These are phyloP conservation scores for Waltergamsia citrina DNA, from an alignment of 2,329 filamentous ascomycete genomes.

Conservation along the genomic window DNA sequence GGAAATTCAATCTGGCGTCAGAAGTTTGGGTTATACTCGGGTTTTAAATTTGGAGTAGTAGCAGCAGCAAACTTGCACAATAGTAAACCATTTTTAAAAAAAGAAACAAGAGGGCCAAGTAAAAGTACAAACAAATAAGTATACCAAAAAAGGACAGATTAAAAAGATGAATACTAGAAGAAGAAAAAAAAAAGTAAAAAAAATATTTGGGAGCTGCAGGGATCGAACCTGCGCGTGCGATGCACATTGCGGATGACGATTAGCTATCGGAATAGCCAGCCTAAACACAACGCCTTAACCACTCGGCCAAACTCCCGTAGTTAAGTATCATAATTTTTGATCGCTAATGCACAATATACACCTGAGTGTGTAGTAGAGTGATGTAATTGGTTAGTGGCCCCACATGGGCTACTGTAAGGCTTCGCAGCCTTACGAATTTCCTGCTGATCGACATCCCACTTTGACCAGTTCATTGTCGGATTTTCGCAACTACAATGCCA, in stretches of 20 bases:
- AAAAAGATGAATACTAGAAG: background rate
- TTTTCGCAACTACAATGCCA: too few relatives aligned
- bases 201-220: slow-evolving; percentile 30
- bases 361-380: background rate
- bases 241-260: slow-evolving; percentile 27
- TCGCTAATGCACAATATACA: slow-evolving; percentile 3
- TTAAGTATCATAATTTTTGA: too few relatives aligned
- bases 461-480: too few relatives aligned
- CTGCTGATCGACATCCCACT: too few relatives aligned
- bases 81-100: background rate
- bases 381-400: background rate
- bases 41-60: too few relatives aligned
- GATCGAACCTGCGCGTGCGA: slow-evolving; percentile 41
- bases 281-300: slow-evolving; percentile 50
- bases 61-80: too few relatives aligned
- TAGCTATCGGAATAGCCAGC: slow-evolving; percentile 11
- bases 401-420: too few relatives aligned
- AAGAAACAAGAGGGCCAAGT: background rate
- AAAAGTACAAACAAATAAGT: background rate
- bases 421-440: background rate
- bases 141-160: background rate
- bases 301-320: slow-evolving; percentile 38
- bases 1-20: too few relatives aligned
- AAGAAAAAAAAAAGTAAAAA: slow-evolving; percentile 9
- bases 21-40: too few relatives aligned